Evolutionary conservation across 345 rosid genomes (phyloP).

Genomic region (Eucalyptus decipiens): DNA sequence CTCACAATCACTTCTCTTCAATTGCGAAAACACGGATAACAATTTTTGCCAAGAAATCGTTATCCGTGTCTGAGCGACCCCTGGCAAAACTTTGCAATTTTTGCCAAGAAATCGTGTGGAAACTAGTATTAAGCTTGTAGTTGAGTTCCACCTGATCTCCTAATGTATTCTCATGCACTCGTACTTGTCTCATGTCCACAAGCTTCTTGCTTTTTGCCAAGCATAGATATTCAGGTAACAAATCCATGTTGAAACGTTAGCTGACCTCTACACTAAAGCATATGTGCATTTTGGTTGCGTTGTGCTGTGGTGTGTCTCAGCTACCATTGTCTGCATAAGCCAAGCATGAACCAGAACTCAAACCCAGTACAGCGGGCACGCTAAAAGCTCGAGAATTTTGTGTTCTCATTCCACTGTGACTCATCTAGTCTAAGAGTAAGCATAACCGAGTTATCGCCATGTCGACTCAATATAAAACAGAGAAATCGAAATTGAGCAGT

Average conservation of each 20-base stretch:
- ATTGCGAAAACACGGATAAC: background rate
- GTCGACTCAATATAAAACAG: background rate
- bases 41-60: background rate
- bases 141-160: background rate
- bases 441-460: background rate
- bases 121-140: background rate
- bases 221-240: background rate
- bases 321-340: background rate
- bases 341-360: background rate
- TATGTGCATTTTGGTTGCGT: background rate
- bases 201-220: background rate
- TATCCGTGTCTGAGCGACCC: background rate
- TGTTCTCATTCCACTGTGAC: background rate
- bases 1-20: background rate
- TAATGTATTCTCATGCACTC: background rate
- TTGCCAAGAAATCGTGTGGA: background rate
- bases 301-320: background rate
- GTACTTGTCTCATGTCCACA: background rate
- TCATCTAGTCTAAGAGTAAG: background rate
- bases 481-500: background rate
- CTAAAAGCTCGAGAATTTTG: background rate
- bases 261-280: background rate
- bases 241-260: background rate
- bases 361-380: fast-evolving
- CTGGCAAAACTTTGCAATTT: background rate